phyloP scores from a whole-genome alignment of 805 yeast species.

The Kazachstania viticola region DNA sequence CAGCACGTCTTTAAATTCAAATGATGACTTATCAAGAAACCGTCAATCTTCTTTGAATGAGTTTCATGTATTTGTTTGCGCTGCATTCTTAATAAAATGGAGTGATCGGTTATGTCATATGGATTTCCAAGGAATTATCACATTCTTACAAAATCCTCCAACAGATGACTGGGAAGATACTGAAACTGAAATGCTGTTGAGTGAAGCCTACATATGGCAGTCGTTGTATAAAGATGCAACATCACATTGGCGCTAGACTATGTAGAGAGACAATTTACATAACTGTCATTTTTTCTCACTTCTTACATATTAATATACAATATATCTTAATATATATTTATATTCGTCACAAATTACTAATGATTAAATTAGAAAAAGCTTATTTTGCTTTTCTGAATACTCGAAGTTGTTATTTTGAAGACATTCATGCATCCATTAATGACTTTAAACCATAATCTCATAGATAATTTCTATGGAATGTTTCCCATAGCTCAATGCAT shows the following conservation, averaged over 20 bases:
- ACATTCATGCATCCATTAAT: not conserved
- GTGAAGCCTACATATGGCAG: slow-evolving; percentile 97
- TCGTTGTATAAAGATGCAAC: slow-evolving; percentile 79
- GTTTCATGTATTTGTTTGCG: slow-evolving; percentile 94
- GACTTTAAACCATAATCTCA: not conserved
- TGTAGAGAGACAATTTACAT: not conserved
- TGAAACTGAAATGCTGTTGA: slow-evolving; percentile 80
- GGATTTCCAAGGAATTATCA: slow-evolving; percentile 92
- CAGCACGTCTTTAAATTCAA: slow-evolving; percentile 6
- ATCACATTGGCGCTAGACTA: slow-evolving; percentile 54
- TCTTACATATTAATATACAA: not conserved
- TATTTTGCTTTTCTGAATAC: too few relatives aligned
- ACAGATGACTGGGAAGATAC: slow-evolving; percentile 77
- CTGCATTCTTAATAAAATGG: slow-evolving; percentile 89
- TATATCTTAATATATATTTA: too few relatives aligned
- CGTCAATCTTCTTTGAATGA: slow-evolving; percentile 42
- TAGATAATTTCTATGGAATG: slow-evolving; percentile 56
- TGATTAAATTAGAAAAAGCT: too few relatives aligned
- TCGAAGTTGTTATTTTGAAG: too few relatives aligned
- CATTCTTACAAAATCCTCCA: slow-evolving; percentile 84
- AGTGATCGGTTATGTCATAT: slow-evolving; percentile 61
- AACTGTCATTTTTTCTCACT: not conserved
- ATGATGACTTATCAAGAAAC: slow-evolving; percentile 8
- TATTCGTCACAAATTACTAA: too few relatives aligned
- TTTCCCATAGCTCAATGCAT: slow-evolving; percentile 77